Base-by-base conservation (phyloP, 495 filamentous ascomycete genomes). In the Xylaria scruposa region DNA sequence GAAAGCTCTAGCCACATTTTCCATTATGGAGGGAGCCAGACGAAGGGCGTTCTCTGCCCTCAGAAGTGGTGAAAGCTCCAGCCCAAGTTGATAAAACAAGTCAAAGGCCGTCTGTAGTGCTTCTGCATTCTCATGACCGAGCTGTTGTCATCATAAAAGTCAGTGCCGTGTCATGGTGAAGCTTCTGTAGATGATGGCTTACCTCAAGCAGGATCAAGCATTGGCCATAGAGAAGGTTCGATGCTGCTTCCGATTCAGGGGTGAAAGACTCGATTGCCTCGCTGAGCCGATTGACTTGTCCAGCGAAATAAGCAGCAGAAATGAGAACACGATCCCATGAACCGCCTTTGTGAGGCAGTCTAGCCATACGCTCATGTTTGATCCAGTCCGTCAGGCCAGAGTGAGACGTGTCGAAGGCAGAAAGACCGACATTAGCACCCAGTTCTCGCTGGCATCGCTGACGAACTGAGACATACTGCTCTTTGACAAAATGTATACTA, bases 181-280 rank as follows among this genome's bases (percentile, higher is more conserved):
- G 9, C 9, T 44, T 2, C 1, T 38, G n/a, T 26, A 10, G 12
- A 21, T 17, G 21, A 15, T 7, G 8, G 2, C 63, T 56, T 54
- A 67, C 65, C 49, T 67, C 65, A 44, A 67, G 65, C 40, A 67
- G 36, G 21, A 56, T 67, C 31, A 67, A 49, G 24, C 65, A 67
- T 9, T 67, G 65, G n/a, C 65, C 65, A 29, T 67, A 67, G 19
- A 67, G 65, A 8, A 67, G 65, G 33, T 67, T 67, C 9, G 65
- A 54, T 9, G 65, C 65, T 24, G 65, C 65, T 56, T 67, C 65
- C 17, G 13, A 38, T 36, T 67, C 65, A 31, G 36, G 65, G 49
- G 65, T 67, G 33, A 67, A 67, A 19, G 65, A 67, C 21, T 67
- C 65, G 2, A 67, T 67, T 24, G 65, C 65, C 21, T 67, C 65